Evolutionary conservation across 305 asterid genomes (phyloP).

Genomic region (Fraxinus floribunda): DNA sequence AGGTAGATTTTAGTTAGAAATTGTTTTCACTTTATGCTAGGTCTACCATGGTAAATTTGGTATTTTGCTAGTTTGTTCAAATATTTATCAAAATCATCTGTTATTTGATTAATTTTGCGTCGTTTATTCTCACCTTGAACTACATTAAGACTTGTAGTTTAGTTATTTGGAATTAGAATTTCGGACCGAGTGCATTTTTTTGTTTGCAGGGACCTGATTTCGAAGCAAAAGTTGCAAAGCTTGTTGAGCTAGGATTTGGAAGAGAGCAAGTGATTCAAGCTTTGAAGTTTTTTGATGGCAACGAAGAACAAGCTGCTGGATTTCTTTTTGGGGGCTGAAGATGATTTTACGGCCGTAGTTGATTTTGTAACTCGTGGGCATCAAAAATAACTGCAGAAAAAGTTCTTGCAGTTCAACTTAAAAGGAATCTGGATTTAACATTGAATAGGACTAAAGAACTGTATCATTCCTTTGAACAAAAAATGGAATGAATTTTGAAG

Average conservation of each 20-base stretch:
- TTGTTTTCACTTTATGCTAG: conserved; percentile 1
- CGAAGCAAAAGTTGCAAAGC: conserved; percentile 84
- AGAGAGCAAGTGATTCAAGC: conserved; percentile 87
- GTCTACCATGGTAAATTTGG: neutral
- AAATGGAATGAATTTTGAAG: neutral
- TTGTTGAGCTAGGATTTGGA: conserved; percentile 86
- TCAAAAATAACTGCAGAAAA: conserved; percentile 25
- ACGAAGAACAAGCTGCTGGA: conserved; percentile 93
- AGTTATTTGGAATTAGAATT: neutral
- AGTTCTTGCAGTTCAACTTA: conserved; percentile 26
- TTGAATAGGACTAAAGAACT: neutral
- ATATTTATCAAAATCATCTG: neutral
- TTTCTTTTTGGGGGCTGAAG: conserved; percentile 86
- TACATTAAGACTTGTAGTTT: neutral
- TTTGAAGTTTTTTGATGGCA: conserved; percentile 71
- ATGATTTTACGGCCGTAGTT: neutral
- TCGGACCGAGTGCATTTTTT: neutral
- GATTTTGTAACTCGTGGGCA: conserved; percentile 23
- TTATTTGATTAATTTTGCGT: conserved; percentile 1
- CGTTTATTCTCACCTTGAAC: neutral
- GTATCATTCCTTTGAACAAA: neutral
- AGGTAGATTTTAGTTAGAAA: conserved; percentile 37
- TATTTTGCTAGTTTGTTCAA: conserved; percentile 3
- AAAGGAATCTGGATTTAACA: neutral
- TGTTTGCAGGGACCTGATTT: conserved; percentile 65